These are phyloP conservation scores for Vigna radiata DNA, from an alignment of 306 rosid species.

Conservation along the genomic window DNA sequence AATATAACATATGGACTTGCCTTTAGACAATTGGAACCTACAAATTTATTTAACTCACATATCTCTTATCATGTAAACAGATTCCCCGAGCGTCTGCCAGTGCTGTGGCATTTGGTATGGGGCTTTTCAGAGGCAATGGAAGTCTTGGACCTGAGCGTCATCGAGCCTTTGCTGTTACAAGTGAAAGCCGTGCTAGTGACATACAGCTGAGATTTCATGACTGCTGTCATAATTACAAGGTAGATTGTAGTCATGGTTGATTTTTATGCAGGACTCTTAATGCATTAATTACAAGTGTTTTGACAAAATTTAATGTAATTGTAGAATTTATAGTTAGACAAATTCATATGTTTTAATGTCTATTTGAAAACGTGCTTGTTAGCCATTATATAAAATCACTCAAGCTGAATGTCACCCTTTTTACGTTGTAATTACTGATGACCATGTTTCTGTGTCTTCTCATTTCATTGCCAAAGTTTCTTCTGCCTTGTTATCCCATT, in stretches of 20 bases:
- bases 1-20: slow-evolving; percentile 1
- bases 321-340: slow-evolving; percentile 17
- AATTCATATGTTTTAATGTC: slow-evolving; percentile 21
- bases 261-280: slow-evolving; percentile 24
- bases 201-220: slow-evolving; percentile 74
- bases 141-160: slow-evolving; percentile 77
- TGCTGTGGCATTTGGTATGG: slow-evolving; percentile 98
- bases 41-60: slow-evolving; percentile 28
- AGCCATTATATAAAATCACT: slow-evolving; percentile 24
- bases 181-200: slow-evolving; percentile 95
- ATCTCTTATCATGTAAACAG: slow-evolving; percentile 51
- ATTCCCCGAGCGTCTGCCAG: slow-evolving; percentile 96
- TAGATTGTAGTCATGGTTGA: slow-evolving; percentile 45
- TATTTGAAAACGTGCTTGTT: neutral
- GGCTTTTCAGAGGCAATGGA: slow-evolving; percentile 79
- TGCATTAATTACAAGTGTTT: slow-evolving; percentile 8
- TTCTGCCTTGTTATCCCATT: neutral
- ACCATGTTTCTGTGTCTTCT: neutral
- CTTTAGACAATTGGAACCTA: slow-evolving; percentile 13
- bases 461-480: slow-evolving; percentile 22
- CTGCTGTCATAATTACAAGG: slow-evolving; percentile 86
- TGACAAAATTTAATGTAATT: slow-evolving; percentile 20
- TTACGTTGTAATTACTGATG: neutral
- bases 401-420: slow-evolving; percentile 3
- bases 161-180: slow-evolving; percentile 83